A percentile compares a stretch with the other conserved stretches of the same genome.
Conservation (phyloP, 2,329 filamentous ascomycete genomes). For the Verticillium albo-atrum region DNA sequence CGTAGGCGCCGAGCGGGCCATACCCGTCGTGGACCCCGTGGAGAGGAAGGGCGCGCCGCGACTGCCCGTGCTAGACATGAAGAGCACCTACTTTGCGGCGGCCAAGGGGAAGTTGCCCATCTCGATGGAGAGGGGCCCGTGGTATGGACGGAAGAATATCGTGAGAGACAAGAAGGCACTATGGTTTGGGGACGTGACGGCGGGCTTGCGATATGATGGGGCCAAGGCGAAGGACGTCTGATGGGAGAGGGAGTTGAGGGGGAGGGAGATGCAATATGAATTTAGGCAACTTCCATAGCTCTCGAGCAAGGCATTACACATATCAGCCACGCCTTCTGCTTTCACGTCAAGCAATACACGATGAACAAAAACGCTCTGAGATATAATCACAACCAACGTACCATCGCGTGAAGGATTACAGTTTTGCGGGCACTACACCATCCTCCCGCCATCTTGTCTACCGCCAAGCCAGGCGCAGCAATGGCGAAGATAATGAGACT, state of each 20-base stretch:
- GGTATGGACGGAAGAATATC: slow-evolving; percentile 28
- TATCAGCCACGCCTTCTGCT: too few relatives aligned
- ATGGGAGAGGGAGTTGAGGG: not conserved
- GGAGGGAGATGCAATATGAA: too few relatives aligned
- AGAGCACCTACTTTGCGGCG: slow-evolving; percentile 28
- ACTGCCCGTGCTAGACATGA: slow-evolving; percentile 20
- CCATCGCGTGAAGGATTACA: too few relatives aligned
- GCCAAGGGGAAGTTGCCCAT: slow-evolving; percentile 31
- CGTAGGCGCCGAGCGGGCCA: slow-evolving; percentile 12
- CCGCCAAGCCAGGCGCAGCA: too few relatives aligned
- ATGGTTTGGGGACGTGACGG: slow-evolving; percentile 23
- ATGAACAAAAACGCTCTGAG: too few relatives aligned
- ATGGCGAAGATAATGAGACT: too few relatives aligned
- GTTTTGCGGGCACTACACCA: too few relatives aligned
- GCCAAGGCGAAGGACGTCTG: not conserved
- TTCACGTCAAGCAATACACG: too few relatives aligned
- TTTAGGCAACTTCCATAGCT: too few relatives aligned
- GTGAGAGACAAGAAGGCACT: slow-evolving; percentile 23
- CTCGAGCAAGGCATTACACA: too few relatives aligned
- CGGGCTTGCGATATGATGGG: slow-evolving; percentile 16
- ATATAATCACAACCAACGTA: too few relatives aligned
- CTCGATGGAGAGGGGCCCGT: slow-evolving; percentile 25
- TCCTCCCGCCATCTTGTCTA: too few relatives aligned
- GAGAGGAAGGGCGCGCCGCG: slow-evolving; percentile 11
- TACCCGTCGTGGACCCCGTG: slow-evolving; percentile 3